Evolutionary conservation across 2,329 filamentous ascomycete species (phyloP).

Genomic region (Pseudogymnoascus sp.): DNA sequence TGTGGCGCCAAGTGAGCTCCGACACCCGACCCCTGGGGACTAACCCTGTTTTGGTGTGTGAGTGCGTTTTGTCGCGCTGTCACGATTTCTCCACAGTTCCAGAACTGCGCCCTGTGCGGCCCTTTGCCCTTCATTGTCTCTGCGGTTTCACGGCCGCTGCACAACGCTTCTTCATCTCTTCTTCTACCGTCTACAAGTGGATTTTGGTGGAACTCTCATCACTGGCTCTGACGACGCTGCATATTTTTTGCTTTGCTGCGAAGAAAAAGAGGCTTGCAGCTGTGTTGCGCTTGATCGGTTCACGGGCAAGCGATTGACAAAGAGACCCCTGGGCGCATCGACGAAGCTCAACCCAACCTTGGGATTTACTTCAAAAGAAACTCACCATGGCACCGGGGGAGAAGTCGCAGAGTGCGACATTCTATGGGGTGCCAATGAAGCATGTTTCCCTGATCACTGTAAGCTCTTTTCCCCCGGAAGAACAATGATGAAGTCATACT

Average conservation of each 20-base stretch:
- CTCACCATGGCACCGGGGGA: slow-evolving; percentile 17
- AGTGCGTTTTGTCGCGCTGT: slow-evolving; percentile 7
- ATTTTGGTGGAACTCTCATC: slow-evolving; percentile 1
- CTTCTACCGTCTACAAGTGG: not conserved
- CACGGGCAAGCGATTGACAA: not conserved
- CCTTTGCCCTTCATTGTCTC: slow-evolving; percentile 1
- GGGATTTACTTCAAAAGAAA: not conserved
- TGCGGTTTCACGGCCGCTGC: slow-evolving; percentile 5
- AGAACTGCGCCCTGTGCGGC: not conserved
- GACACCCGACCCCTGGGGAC: not conserved
- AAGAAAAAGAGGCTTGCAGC: not conserved
- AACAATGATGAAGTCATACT: slow-evolving; percentile 21
- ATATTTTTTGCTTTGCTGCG: not conserved
- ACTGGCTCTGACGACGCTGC: not conserved
- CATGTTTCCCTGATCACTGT: slow-evolving; percentile 59
- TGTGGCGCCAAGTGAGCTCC: not conserved
- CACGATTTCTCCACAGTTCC: not conserved
- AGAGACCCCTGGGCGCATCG: not conserved
- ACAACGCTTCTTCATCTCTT: slow-evolving; percentile 1
- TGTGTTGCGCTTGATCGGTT: not conserved
- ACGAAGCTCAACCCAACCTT: slow-evolving; percentile 4
- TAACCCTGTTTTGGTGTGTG: not conserved
- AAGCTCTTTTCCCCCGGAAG: slow-evolving; percentile 24
- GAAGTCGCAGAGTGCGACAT: slow-evolving; percentile 17
- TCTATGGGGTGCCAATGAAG: slow-evolving; percentile 56